phyloP scores from a whole-genome alignment of 805 yeast species.

The Grigorovia yakushimaensis region DNA sequence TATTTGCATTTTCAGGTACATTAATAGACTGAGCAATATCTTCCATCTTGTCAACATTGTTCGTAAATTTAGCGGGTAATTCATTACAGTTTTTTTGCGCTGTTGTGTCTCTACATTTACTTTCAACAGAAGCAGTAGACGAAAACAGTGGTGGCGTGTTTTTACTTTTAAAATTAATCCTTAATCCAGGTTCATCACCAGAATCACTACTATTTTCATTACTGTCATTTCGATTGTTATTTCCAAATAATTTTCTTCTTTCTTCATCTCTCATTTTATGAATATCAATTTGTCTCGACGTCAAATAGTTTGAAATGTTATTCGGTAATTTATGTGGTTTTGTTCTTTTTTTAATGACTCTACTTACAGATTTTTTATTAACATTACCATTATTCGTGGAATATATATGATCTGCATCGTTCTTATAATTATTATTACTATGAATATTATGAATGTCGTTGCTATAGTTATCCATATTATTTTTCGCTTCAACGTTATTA shows the following conservation, averaged over 20 bases:
- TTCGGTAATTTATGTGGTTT: not conserved
- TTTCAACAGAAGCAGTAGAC: not conserved
- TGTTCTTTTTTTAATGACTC: not conserved
- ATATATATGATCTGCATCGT: not conserved
- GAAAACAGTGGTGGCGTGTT: not conserved
- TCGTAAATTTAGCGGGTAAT: too few species aligned
- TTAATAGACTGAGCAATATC: too few species aligned
- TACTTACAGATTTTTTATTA: not conserved
- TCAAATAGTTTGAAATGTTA: conserved; percentile 51
- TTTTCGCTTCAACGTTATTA: not conserved
- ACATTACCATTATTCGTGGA: not conserved
- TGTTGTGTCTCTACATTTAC: too few species aligned
- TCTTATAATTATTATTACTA: not conserved
- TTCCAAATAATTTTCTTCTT: not conserved
- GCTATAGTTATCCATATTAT: not conserved
- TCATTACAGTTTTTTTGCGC: too few species aligned
- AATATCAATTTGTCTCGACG: conserved; percentile 55
- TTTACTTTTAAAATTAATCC: conserved; percentile 3
- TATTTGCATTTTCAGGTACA: too few species aligned
- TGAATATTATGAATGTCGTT: not conserved
- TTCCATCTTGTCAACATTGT: too few species aligned
- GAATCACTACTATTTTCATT: not conserved
- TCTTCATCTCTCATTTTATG: conserved; percentile 21
- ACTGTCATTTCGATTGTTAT: not conserved
- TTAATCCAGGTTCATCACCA: conserved; percentile 1